These are phyloP conservation scores for Neonectria hederae DNA, from an alignment of 2,329 filamentous ascomycete species.

Conservation along the genomic window DNA sequence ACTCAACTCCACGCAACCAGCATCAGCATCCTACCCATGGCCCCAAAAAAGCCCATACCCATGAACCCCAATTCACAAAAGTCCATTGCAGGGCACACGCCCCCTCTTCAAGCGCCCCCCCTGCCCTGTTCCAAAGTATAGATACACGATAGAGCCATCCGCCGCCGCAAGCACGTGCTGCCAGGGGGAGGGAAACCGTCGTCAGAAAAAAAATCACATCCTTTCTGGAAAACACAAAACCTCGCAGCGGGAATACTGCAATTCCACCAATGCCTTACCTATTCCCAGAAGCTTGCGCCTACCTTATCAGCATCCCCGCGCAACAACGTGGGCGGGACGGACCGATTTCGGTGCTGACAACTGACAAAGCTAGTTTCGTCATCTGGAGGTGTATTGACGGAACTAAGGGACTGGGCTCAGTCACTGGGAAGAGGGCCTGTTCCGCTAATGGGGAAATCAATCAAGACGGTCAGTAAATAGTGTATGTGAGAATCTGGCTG, in stretches of 20 bases:
- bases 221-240: background rate
- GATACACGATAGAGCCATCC: conserved; percentile 16
- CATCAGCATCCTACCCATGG: background rate
- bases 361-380: background rate
- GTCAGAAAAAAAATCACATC: background rate
- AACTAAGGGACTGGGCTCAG: background rate
- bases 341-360: background rate
- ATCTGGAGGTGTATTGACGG: background rate
- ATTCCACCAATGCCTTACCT: conserved; percentile 2
- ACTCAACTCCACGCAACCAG: background rate
- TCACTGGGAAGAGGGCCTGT: background rate
- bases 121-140: background rate
- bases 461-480: background rate
- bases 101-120: background rate
- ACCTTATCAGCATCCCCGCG: background rate
- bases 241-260: background rate
- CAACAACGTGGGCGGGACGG: background rate
- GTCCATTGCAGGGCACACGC: background rate
- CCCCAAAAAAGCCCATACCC: background rate
- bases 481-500: background rate
- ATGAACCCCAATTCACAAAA: background rate
- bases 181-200: background rate
- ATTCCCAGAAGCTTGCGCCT: background rate
- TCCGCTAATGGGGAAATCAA: background rate
- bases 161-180: conserved; percentile 17